Evolutionary conservation across 495 filamentous ascomycete species (phyloP).

Genomic region (Daldinia bambusicola): DNA sequence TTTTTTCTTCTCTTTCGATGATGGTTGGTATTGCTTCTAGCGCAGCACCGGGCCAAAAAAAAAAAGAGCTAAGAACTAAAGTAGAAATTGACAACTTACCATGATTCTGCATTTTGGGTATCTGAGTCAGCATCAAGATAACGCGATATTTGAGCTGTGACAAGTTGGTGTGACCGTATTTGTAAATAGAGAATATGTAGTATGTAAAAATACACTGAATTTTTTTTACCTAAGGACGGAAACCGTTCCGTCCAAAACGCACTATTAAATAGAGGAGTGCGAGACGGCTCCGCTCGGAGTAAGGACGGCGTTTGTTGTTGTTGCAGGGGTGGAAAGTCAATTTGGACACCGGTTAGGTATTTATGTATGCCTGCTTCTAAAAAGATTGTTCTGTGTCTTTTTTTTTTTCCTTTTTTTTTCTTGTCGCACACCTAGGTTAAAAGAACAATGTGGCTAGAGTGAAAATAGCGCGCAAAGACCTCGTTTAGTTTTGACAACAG

Average conservation of each 20-base stretch:
- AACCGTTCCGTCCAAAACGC: conserved; percentile 42
- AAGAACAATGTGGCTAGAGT: conserved; percentile 34
- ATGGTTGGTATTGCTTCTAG: conserved; percentile 35
- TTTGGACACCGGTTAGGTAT: conserved; percentile 19
- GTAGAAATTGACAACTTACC: conserved; percentile 38
- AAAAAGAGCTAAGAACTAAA: conserved; percentile 23
- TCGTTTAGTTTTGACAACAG: conserved; percentile 27
- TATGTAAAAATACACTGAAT: background rate
- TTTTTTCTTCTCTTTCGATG: conserved; percentile 8
- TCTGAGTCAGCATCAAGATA: conserved; percentile 45
- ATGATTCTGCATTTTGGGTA: conserved; percentile 40
- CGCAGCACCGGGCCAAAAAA: conserved; percentile 26
- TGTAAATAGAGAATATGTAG: background rate
- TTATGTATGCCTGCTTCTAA: background rate
- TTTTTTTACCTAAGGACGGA: conserved; percentile 23
- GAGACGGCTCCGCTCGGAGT: conserved; percentile 42
- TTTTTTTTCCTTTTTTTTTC: conserved; percentile 22
- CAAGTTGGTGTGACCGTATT: conserved; percentile 30
- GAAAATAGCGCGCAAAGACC: conserved; percentile 2
- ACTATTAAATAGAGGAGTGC: conserved; percentile 29
- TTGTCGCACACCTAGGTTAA: conserved; percentile 32
- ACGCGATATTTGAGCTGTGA: conserved; percentile 31
- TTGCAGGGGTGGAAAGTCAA: conserved; percentile 37
- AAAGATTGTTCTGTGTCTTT: too few species aligned
- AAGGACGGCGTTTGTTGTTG: conserved; percentile 42